These are phyloP conservation scores for Dactylis glomerata DNA, from an alignment of 176 grass and related monocot genomes.

Conservation along the genomic window DNA sequence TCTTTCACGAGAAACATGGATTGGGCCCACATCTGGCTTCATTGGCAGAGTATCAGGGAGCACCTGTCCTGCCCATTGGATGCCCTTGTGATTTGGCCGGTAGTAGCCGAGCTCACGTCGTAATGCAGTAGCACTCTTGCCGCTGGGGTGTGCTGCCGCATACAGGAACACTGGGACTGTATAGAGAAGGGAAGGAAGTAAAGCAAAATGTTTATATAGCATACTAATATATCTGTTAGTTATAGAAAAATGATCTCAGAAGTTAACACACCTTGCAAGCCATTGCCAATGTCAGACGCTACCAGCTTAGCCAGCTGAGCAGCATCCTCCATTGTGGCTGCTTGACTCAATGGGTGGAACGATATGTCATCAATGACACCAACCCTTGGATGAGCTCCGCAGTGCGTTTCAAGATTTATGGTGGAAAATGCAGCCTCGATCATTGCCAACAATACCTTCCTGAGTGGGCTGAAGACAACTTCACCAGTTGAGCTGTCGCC, in stretches of 20 bases:
- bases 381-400: constrained; percentile 60
- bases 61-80: constrained; percentile 56
- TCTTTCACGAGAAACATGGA: constrained; percentile 23
- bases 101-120: constrained; percentile 66
- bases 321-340: constrained; percentile 51
- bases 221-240: neutral
- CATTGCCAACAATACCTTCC: constrained; percentile 44
- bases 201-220: neutral
- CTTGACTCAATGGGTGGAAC: constrained; percentile 58
- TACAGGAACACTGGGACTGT: constrained; percentile 79
- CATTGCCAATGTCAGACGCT: constrained; percentile 54
- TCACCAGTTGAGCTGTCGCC: constrained; percentile 10
- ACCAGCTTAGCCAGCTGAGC: constrained; percentile 51
- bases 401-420: constrained; percentile 44
- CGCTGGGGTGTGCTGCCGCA: constrained; percentile 47
- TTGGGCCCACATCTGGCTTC: constrained; percentile 54
- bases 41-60: constrained; percentile 41
- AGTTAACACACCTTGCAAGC: constrained; percentile 43
- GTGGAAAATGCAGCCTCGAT: constrained; percentile 47
- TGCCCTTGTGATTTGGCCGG: constrained; percentile 36
- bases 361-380: constrained; percentile 66
- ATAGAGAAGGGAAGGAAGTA: neutral
- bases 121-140: constrained; percentile 38
- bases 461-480: constrained; percentile 35
- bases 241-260: neutral